Base-by-base conservation (phyloP, 1,284 basidiomycete species). In the Apiotrichum gracile region DNA sequence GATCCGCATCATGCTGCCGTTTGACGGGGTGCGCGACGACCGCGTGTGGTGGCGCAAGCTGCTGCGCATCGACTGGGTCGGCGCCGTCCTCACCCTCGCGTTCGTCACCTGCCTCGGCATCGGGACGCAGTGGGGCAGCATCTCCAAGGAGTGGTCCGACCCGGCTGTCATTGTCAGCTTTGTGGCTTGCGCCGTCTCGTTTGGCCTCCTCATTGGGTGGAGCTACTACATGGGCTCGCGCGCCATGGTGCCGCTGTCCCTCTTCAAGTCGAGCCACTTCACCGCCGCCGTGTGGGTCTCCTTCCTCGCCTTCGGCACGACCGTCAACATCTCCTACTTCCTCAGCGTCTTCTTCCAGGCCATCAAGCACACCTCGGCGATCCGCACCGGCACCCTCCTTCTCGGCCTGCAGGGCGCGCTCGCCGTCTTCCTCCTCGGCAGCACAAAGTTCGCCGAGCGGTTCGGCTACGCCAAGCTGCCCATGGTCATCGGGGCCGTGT, bases 31-130 rank as follows among this genome's bases (percentile, higher is more conserved):
- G 29, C 48, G 42, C 5, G 61, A 66, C 35, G 27, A 43, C 13
- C 57, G 64, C 12, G 49, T 53, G 12, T 37, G 42, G 8, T 61
- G 51, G 53, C 17, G 49, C 21, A 54, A 57, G 24, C 29, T 63
- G 14, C 40, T 64, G n/a, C 31, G 54, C 12, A 49, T 66, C 33
- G 64, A 66, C 54, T 66, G 63, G 61, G 34, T 61, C 7, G 42
- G 55, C 22, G 52, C 56, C 6, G 25, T 54, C 22, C 41, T 66
- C 19, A 57, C 60, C 10, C 24, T 66, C 6, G 58, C 56, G 6
- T 66, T 62, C 27, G 56, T 66, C 14, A 61, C 61, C 6, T 63
- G 60, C 39, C 41, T 66, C 13, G 61, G 62, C 6, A 49, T 66
- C 22, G 62, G 55, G 5, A 45, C 61, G 19, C 64, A 66, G 53